phyloP scores from a whole-genome alignment of 805 yeast species.

The Barnettozyma botsteinii region DNA sequence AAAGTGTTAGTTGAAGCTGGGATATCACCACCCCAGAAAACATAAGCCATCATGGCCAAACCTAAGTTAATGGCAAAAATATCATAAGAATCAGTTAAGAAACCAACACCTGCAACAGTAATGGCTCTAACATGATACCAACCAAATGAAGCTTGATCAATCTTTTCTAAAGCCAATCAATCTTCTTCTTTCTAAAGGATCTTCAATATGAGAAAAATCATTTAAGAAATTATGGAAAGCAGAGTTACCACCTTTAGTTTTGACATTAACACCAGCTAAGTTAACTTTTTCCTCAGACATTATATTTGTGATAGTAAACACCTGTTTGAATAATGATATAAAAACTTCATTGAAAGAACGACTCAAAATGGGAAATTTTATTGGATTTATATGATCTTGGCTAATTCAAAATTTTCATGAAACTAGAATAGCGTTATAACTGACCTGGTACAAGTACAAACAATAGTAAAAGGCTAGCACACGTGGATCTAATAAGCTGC shows the following conservation, averaged over 20 bases:
- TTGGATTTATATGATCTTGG: no score
- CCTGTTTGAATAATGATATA: neutral
- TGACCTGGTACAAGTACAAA: no score
- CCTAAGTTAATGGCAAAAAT: slow-evolving; percentile 86
- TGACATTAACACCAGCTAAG: slow-evolving; percentile 25
- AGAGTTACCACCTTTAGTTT: slow-evolving; percentile 70
- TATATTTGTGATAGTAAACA: no score
- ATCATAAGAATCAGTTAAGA: slow-evolving; percentile 89
- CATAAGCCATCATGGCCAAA: slow-evolving; percentile 71
- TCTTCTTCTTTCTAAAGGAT: slow-evolving; percentile 83
- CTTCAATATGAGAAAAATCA: slow-evolving; percentile 76
- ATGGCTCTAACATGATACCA: slow-evolving; percentile 83
- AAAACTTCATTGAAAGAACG: no score
- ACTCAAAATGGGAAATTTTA: no score
- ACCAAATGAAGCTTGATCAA: slow-evolving; percentile 72
- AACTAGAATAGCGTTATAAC: no score
- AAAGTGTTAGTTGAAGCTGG: slow-evolving; percentile 73
- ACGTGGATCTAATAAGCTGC: no score
- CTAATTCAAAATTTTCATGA: no score
- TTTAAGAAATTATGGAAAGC: slow-evolving; percentile 81
- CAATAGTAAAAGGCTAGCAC: no score
- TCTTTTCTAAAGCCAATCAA: slow-evolving; percentile 77
- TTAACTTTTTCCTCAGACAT: slow-evolving; percentile 20
- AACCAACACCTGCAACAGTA: slow-evolving; percentile 88
- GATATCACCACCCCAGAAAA: slow-evolving; percentile 57